phyloP scores from a whole-genome alignment of 2,329 filamentous ascomycete species.

The Claviceps arundinis region DNA sequence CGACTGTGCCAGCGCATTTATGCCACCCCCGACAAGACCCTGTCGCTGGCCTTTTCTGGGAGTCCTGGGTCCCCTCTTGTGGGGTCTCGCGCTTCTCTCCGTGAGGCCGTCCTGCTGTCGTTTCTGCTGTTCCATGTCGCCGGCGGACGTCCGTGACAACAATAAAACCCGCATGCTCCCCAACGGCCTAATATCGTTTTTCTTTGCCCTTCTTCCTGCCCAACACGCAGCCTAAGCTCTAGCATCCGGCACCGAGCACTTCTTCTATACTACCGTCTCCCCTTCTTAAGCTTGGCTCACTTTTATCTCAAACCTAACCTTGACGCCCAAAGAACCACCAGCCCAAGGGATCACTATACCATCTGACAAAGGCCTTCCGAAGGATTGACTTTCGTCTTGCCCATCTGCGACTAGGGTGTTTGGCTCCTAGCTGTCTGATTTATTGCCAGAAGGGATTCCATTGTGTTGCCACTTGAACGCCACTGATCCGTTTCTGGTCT shows the following conservation, averaged over 20 bases:
- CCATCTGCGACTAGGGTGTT: slow-evolving; percentile 12
- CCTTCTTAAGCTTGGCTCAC: slow-evolving; percentile 9
- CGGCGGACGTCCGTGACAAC: slow-evolving; percentile 18
- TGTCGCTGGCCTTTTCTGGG: slow-evolving; percentile 8
- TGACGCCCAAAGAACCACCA: slow-evolving; percentile 10
- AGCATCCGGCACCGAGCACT: slow-evolving; percentile 11
- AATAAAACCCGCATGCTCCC: slow-evolving; percentile 38
- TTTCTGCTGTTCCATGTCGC: slow-evolving; percentile 8
- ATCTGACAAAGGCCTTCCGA: slow-evolving; percentile 9
- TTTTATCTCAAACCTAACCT: slow-evolving; percentile 10
- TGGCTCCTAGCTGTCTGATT: slow-evolving; percentile 1
- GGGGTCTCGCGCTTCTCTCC: slow-evolving; percentile 9
- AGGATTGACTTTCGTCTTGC: slow-evolving; percentile 12
- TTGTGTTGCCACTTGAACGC: slow-evolving; percentile 1
- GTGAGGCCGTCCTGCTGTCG: not conserved
- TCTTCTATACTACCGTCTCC: slow-evolving; percentile 4
- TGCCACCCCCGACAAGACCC: slow-evolving; percentile 17
- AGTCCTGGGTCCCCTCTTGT: slow-evolving; percentile 11
- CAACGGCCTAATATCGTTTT: slow-evolving; percentile 19
- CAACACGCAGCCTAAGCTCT: slow-evolving; percentile 15
- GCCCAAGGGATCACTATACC: slow-evolving; percentile 3
- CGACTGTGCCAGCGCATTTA: slow-evolving; percentile 32
- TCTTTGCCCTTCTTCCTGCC: slow-evolving; percentile 22
- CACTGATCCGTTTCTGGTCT: slow-evolving; percentile 5
- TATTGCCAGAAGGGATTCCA: slow-evolving; percentile 10